Evolutionary conservation across 371 early-diverging fungal species (phyloP).

Genomic region (Mucor irregularis): DNA sequence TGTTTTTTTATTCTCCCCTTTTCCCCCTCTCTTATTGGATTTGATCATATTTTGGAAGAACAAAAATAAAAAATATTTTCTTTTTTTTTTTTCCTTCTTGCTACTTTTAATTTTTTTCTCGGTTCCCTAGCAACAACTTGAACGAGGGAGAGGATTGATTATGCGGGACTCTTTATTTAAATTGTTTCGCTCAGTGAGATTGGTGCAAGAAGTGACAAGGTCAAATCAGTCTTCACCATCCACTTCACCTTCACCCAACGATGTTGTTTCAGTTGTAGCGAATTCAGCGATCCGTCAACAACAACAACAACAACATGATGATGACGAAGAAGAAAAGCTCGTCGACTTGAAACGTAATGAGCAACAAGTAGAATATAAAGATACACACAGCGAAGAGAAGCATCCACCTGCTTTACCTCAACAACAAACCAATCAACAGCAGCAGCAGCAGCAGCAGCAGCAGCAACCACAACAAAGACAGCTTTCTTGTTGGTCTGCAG

Average conservation of each 20-base stretch:
- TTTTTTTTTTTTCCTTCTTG: slow-evolving; percentile 1
- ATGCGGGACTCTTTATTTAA: slow-evolving; percentile 39
- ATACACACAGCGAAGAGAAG: slow-evolving; percentile 28
- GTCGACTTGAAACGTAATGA: neutral
- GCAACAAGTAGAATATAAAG: neutral
- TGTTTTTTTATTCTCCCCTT: neutral
- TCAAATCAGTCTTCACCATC: slow-evolving; percentile 25
- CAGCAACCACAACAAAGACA: slow-evolving; percentile 19
- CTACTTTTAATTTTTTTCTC: neutral
- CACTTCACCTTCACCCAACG: neutral
- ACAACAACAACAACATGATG: neutral
- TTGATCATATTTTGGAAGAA: neutral
- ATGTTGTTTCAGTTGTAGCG: neutral
- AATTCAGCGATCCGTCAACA: neutral
- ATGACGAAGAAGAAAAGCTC: no score
- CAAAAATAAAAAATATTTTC: neutral
- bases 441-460: neutral
- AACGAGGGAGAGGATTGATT: neutral
- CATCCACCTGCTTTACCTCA: slow-evolving; percentile 8
- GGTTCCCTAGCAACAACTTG: neutral
- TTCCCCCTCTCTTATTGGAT: neutral
- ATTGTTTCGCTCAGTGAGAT: slow-evolving; percentile 47
- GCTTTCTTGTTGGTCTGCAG: slow-evolving; percentile 13
- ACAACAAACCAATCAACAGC: slow-evolving; percentile 33
- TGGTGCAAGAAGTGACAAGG: slow-evolving; percentile 54